Evolutionary conservation across 208 protist genomes (phyloP).

Genomic region (Crithidia fasciculata): DNA sequence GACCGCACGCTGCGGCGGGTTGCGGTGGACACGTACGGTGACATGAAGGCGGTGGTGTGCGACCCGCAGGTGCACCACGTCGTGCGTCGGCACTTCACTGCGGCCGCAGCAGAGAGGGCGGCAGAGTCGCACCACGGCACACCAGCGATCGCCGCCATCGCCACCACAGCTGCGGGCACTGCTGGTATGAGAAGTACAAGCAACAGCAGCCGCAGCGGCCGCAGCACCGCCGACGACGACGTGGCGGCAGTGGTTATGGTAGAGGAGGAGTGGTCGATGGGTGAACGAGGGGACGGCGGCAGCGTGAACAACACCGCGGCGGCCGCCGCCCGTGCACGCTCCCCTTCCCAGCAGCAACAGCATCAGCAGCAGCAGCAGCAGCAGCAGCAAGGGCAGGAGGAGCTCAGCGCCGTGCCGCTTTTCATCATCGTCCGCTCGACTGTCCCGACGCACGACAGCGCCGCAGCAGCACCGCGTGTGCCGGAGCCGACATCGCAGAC

Average conservation of each 20-base stretch:
- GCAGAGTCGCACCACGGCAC: background rate
- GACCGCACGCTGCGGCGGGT: slow-evolving; percentile 33
- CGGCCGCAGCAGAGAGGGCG: slow-evolving; percentile 4
- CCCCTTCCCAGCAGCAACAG: background rate
- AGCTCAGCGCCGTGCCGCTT: background rate
- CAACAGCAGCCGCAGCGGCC: background rate
- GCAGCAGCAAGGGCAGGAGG: background rate
- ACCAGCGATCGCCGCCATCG: background rate
- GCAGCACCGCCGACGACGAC: too few relatives aligned
- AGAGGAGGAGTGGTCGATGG: too few relatives aligned
- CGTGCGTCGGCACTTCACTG: slow-evolving; percentile 25
- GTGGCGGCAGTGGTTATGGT: too few relatives aligned
- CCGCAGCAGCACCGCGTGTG: background rate
- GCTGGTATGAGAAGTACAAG: background rate
- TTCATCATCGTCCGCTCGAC: slow-evolving; percentile 30
- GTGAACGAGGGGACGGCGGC: background rate
- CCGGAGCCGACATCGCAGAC: too few relatives aligned
- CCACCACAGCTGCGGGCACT: too few relatives aligned
- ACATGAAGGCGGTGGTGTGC: slow-evolving; percentile 63
- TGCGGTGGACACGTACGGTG: slow-evolving; percentile 25
- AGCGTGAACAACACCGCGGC: background rate
- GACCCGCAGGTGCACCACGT: slow-evolving; percentile 35
- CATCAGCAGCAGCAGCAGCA: background rate
- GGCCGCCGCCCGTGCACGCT: background rate
- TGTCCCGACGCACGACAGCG: background rate